Conservation (phyloP, 306 rosid species). For the barrel medic (Medicago truncatula) region MtrunA17r5.0-ANR NC_053042.1:2737001-2737500, state of each 20-base stretch:
- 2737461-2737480: too few relatives aligned
- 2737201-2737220: constrained; percentile 14
- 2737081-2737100: constrained; percentile 16
- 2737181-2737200: background rate
- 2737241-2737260: background rate
- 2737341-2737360: too few relatives aligned
- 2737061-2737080: constrained; percentile 19
- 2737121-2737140: constrained; percentile 2
- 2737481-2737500: too few relatives aligned
- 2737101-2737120: constrained; percentile 2
- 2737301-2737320: too few relatives aligned
- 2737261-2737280: too few relatives aligned
- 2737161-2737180: background rate
- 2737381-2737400: too few relatives aligned
- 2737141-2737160: background rate
- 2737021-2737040: constrained; percentile 58
- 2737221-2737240: background rate
- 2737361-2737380: too few relatives aligned
- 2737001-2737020: constrained; percentile 49
- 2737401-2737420: too few relatives aligned
- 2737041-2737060: constrained; percentile 23
- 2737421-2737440: too few relatives aligned
- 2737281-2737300: too few relatives aligned
- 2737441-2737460: too few relatives aligned
- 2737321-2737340: too few relatives aligned